Conservation (phyloP, 2,329 filamentous ascomycete genomes). For the Pezicula rhizophila region DNA sequence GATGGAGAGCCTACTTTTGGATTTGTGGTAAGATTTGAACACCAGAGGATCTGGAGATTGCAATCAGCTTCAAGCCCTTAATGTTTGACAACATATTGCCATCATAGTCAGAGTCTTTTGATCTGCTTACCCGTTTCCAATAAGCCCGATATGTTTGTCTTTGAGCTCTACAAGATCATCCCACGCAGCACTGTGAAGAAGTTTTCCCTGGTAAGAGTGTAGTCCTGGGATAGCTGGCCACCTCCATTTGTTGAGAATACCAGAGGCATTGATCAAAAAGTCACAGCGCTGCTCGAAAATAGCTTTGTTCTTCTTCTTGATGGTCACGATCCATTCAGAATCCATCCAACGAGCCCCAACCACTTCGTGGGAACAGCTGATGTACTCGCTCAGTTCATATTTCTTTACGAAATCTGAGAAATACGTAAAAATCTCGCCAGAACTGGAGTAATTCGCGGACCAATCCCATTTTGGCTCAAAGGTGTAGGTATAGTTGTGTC, state of each 20-base stretch:
- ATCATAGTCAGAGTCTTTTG: no score
- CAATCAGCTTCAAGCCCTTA: no score
- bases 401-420: background rate
- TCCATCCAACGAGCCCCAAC: background rate
- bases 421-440: background rate
- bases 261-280: slow-evolving; percentile 15
- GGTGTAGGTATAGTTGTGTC: background rate
- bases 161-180: slow-evolving; percentile 32
- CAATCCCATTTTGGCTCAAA: background rate
- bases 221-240: slow-evolving; percentile 41
- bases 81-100: no score
- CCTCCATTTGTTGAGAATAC: slow-evolving; percentile 38
- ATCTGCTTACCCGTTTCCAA: slow-evolving; percentile 37
- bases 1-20: no score
- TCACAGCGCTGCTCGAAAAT: slow-evolving; percentile 11
- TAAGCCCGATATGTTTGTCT: slow-evolving; percentile 35
- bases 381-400: background rate
- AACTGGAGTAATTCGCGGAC: background rate
- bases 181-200: slow-evolving; percentile 41
- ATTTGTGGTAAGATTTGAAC: slow-evolving; percentile 42
- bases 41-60: slow-evolving; percentile 31
- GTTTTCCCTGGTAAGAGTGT: slow-evolving; percentile 33
- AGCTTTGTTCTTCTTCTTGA: slow-evolving; percentile 28
- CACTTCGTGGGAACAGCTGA: background rate
- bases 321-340: slow-evolving; percentile 22